phyloP scores from a whole-genome alignment of 768 basidiomycete species.

The Amanita pseudoporphyria region DNA sequence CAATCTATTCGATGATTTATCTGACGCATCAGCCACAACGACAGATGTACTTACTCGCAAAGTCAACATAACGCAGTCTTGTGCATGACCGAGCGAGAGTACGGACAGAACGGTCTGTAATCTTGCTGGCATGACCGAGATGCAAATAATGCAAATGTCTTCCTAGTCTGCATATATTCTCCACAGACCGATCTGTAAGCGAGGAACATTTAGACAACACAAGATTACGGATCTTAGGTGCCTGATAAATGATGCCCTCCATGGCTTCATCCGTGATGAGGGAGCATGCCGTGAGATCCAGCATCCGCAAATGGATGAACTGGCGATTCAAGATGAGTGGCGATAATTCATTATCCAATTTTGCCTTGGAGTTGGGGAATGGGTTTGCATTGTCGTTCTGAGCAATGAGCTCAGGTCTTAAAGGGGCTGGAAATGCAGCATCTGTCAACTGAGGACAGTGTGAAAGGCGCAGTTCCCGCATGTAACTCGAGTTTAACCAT shows the following conservation, averaged over 20 bases:
- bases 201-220: conserved; percentile 77
- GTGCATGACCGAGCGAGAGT: conserved; percentile 81
- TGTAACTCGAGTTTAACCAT: conserved; percentile 69
- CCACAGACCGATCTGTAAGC: conserved; percentile 75
- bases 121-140: conserved; percentile 82
- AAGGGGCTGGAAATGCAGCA: conserved; percentile 73
- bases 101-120: conserved; percentile 85
- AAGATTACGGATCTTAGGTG: conserved; percentile 77
- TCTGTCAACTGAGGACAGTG: conserved; percentile 75
- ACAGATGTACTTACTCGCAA: conserved; percentile 64
- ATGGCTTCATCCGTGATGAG: conserved; percentile 76
- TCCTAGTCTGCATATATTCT: conserved; percentile 81
- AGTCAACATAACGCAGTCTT: conserved; percentile 87
- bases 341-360: conserved; percentile 39
- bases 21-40: conserved; percentile 3
- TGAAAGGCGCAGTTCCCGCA: conserved; percentile 87
- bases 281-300: conserved; percentile 84
- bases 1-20: conserved; percentile 50
- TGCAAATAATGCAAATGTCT: conserved; percentile 92
- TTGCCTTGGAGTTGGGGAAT: conserved; percentile 27
- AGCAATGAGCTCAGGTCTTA: conserved; percentile 26
- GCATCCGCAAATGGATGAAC: conserved; percentile 83
- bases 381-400: conserved; percentile 29
- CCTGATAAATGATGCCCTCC: conserved; percentile 72
- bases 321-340: conserved; percentile 56